Conservation (phyloP, 352 stramenopile genomes). For the Saprolegnia diclina region DNA sequence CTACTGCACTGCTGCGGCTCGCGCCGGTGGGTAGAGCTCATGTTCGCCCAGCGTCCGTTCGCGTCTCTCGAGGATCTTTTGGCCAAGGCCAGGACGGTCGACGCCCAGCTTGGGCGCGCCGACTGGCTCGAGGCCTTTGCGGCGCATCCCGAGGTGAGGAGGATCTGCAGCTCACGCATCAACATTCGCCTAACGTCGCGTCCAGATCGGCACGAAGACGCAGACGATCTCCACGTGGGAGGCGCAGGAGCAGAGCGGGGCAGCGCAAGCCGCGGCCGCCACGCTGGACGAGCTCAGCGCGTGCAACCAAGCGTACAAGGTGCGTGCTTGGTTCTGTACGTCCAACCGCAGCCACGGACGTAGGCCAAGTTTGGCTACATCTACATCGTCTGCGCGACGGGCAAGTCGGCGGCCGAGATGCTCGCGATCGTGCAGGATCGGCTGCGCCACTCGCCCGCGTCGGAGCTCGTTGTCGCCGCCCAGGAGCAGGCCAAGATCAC, state of each 20-base stretch:
- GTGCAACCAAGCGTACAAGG: slow-evolving; percentile 11
- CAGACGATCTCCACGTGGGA: slow-evolving; percentile 64
- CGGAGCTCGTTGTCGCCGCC: slow-evolving; percentile 53
- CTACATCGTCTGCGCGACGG: slow-evolving; percentile 75
- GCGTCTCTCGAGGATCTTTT: slow-evolving; percentile 39
- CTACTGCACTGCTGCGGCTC: slow-evolving; percentile 65
- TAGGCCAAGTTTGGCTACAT: slow-evolving; percentile 28
- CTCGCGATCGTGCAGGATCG: slow-evolving; percentile 58
- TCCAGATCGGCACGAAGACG: slow-evolving; percentile 61
- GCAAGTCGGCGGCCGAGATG: slow-evolving; percentile 72
- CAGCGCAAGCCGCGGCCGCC: neutral
- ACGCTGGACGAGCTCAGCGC: neutral
- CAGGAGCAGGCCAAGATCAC: slow-evolving; percentile 75
- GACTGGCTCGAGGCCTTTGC: slow-evolving; percentile 72
- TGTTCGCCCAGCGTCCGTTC: slow-evolving; percentile 42
- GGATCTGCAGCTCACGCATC: neutral
- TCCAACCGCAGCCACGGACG: neutral
- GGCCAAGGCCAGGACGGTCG: slow-evolving; percentile 38
- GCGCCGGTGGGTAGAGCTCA: slow-evolving; percentile 39
- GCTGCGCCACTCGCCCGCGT: slow-evolving; percentile 37
- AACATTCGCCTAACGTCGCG: neutral
- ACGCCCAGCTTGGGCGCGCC: slow-evolving; percentile 36
- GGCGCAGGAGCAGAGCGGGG: slow-evolving; percentile 60
- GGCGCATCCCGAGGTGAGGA: slow-evolving; percentile 47
- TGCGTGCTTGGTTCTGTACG: neutral